phyloP scores from a whole-genome alignment of 352 stramenopile genomes.

The Globisporangium irregulare region DNA sequence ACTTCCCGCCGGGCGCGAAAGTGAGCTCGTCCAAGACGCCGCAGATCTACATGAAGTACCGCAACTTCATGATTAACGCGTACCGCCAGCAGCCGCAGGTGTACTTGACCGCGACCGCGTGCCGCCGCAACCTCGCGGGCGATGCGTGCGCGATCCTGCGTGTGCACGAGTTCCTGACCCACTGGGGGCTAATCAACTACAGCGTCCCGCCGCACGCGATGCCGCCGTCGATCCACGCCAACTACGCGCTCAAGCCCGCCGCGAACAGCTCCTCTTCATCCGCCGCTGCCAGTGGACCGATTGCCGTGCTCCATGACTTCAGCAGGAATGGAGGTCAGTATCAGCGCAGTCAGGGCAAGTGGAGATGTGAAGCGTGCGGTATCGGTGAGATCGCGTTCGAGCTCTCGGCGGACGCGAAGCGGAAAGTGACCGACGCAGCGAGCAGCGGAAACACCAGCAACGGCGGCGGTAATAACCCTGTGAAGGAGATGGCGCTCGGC shows the following conservation, averaged over 20 bases:
- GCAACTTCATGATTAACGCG: constrained; percentile 85
- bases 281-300: constrained; percentile 3
- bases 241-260: constrained; percentile 46
- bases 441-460: constrained; percentile 9
- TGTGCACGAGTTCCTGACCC: constrained; percentile 83
- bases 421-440: constrained; percentile 27
- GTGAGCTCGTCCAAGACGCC: constrained; percentile 45
- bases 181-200: constrained; percentile 88
- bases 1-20: constrained; percentile 21
- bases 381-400: constrained; percentile 44
- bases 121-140: constrained; percentile 72
- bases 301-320: constrained; percentile 36
- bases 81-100: constrained; percentile 77
- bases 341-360: neutral
- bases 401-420: constrained; percentile 57
- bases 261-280: constrained; percentile 8
- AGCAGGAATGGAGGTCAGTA: neutral
- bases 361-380: constrained; percentile 54
- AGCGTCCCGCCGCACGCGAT: constrained; percentile 73
- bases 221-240: constrained; percentile 47
- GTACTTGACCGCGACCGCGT: constrained; percentile 82
- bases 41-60: constrained; percentile 81
- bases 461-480: constrained; percentile 19
- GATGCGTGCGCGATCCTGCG: constrained; percentile 82
- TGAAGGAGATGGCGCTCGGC: constrained; percentile 39